Percentiles rank a stretch among this genome's conserved stretches.
Evolutionary conservation across 2,329 filamentous ascomycete species (phyloP).

Genomic region (Aspergillus sp.): DNA sequence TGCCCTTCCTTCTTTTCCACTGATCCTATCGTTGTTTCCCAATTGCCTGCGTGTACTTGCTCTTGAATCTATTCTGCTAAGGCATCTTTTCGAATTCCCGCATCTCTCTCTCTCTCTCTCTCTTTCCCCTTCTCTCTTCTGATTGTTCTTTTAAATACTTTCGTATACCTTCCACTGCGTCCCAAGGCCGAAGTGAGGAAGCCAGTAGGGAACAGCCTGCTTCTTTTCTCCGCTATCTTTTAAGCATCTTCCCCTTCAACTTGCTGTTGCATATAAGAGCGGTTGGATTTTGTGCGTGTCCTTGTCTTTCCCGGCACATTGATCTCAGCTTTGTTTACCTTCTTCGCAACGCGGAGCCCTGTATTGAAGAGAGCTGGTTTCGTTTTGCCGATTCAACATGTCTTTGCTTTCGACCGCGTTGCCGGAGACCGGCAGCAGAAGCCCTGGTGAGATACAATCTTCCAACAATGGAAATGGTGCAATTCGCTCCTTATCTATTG

Average conservation of each 20-base stretch:
- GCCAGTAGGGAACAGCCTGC: conserved; percentile 13
- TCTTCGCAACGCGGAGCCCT: neutral
- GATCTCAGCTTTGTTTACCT: conserved; percentile 15
- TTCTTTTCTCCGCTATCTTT: conserved; percentile 22
- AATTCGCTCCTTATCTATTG: conserved; percentile 19
- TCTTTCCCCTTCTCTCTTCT: neutral
- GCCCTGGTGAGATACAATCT: conserved; percentile 19
- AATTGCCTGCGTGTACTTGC: conserved; percentile 2
- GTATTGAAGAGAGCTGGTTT: neutral
- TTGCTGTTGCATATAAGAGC: conserved; percentile 25
- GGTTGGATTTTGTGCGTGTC: conserved; percentile 23
- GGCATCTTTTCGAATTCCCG: conserved; percentile 16
- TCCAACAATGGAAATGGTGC: conserved; percentile 21
- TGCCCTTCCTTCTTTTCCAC: conserved; percentile 5
- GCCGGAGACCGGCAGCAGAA: conserved; percentile 25
- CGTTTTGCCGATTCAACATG: conserved; percentile 22
- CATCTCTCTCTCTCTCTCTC: conserved; percentile 14
- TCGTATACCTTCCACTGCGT: conserved; percentile 20
- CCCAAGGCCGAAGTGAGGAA: neutral
- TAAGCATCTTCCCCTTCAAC: conserved; percentile 20
- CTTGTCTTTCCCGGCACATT: conserved; percentile 12
- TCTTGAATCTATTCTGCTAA: conserved; percentile 2
- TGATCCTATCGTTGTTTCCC: conserved; percentile 21
- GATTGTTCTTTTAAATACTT: conserved; percentile 20
- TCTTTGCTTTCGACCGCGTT: conserved; percentile 27